Percentiles rank a stretch among this genome's conserved stretches.
Evolutionary conservation across 2,329 filamentous ascomycete species (phyloP).

Genomic region (Fusarium floridanum): DNA sequence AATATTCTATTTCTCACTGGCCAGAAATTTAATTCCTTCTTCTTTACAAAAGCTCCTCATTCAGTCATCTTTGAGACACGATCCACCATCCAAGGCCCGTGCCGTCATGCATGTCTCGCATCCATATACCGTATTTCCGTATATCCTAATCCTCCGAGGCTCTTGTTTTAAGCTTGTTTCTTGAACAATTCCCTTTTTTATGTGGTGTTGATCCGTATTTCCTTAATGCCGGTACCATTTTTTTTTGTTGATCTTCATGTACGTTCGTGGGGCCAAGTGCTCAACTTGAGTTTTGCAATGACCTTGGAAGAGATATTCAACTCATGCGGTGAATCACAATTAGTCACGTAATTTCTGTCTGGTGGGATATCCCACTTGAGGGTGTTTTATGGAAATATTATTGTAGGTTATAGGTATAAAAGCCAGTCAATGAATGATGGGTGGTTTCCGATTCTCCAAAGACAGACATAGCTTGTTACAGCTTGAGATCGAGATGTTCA

Average conservation of each 20-base stretch:
- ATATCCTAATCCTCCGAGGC: neutral
- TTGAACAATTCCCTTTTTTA: neutral
- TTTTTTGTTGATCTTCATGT: neutral
- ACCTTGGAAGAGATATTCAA: neutral
- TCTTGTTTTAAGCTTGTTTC: neutral
- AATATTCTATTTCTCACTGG: neutral
- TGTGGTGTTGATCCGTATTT: neutral
- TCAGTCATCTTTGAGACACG: neutral
- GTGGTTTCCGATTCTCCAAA: neutral
- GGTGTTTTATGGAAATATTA: neutral
- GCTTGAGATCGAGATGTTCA: neutral
- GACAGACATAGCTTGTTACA: neutral
- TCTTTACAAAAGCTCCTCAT: neutral
- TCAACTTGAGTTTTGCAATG: neutral
- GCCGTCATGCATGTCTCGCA: conserved; percentile 1
- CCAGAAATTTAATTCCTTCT: neutral
- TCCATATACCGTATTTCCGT: neutral
- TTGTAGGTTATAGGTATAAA: neutral
- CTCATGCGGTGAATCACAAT: neutral
- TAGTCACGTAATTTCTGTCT: neutral
- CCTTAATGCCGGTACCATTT: neutral
- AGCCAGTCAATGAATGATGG: neutral
- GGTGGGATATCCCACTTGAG: neutral
- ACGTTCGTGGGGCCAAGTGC: neutral
- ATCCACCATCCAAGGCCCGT: neutral